Base-by-base conservation (phyloP, 805 yeast species). In the Saccharomycopsis sp. region DNA sequence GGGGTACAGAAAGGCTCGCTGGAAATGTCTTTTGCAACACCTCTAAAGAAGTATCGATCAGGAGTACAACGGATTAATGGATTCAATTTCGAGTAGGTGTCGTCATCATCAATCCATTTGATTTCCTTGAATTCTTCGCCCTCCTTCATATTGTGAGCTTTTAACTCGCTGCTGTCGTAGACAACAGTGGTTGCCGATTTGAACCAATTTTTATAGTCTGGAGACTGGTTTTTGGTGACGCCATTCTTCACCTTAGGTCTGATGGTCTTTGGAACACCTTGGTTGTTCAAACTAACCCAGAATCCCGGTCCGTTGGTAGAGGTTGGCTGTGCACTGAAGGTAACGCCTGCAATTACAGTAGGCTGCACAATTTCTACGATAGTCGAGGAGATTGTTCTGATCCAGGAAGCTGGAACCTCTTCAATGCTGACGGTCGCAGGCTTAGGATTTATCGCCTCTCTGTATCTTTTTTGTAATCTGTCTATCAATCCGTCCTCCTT, bases 1-100 rank as follows among this genome's bases (percentile, higher is more conserved):
- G 97, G 97, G 20, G 88, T 80, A 70, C 97, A 90, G 70, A 89
- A 88, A n/a, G 97, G 97, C 54, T 76, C 94, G 46, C 90, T 80
- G 1, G 73, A 65, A 16, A 71, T 68, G 55, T 74, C 71, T 63
- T 82, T 82, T 34, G 83, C 84, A 41, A 75, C 59, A 7, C 91
- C 92, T 67, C 84, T 85, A 63, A 76, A 79, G 65, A 73, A 77
- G 68, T 87, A 90, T 52, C 79, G 71, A 56, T 85, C 85, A 1
- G 97, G 97, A 2, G 91, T 87, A 72, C 97, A 90, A 71, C 97
- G 79, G 66, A 89, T 79, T 53, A 90, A 69, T 0, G 97, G 97
- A 66, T 85, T 87, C 68, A 90, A 74, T 18, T 78, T 72, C 24
- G 82, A 84, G 65, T 88, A 85, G 0, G 88, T 82, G n/a, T 78